These are phyloP conservation scores for Penicillium herquei DNA, from an alignment of 495 filamentous ascomycete species.

Conservation along the genomic window DNA sequence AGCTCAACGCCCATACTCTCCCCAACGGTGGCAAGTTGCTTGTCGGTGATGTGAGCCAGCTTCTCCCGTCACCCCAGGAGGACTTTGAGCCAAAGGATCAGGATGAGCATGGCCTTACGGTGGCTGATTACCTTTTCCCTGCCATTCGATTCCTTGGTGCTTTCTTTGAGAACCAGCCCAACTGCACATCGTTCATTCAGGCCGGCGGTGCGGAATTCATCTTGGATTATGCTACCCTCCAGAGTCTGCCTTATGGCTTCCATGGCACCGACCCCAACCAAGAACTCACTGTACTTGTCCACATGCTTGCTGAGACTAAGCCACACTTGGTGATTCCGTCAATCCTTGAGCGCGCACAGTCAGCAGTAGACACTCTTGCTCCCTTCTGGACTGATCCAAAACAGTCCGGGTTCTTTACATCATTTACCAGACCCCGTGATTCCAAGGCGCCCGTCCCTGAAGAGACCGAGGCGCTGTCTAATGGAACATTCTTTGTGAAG, in stretches of 20 bases:
- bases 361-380: constrained; percentile 62
- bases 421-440: constrained; percentile 46
- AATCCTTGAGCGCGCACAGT: constrained; percentile 69
- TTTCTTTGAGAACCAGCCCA: constrained; percentile 72
- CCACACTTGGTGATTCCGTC: constrained; percentile 80
- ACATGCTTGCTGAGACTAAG: constrained; percentile 77
- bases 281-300: constrained; percentile 68
- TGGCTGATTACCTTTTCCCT: constrained; percentile 69
- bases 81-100: constrained; percentile 46
- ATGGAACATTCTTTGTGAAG: constrained; percentile 74
- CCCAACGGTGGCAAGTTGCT: constrained; percentile 40
- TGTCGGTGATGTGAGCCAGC: constrained; percentile 31
- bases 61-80: constrained; percentile 26
- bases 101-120: constrained; percentile 48
- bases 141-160: constrained; percentile 72
- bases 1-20: constrained; percentile 30
- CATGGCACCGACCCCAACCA: constrained; percentile 61
- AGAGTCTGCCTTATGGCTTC: constrained; percentile 75
- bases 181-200: constrained; percentile 74
- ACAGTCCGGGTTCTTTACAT: constrained; percentile 62
- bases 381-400: constrained; percentile 57
- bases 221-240: constrained; percentile 77
- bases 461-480: constrained; percentile 31
- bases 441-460: constrained; percentile 21
- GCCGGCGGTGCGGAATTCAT: constrained; percentile 78